These are phyloP conservation scores for Arbutus unedo DNA, from an alignment of 148 eudicot genomes.

Conservation along the genomic window DNA sequence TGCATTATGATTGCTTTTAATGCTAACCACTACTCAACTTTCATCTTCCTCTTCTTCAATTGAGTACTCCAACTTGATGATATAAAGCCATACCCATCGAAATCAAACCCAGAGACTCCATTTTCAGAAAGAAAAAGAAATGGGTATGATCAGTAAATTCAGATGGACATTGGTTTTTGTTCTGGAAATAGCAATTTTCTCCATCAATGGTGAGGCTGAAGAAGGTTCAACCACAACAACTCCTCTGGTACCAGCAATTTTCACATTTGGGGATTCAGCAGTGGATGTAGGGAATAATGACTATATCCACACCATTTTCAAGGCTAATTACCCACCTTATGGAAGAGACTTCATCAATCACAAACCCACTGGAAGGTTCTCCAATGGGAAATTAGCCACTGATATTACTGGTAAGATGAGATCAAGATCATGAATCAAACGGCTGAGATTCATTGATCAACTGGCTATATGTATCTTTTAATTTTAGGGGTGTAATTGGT, in stretches of 20 bases:
- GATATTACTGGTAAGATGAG: constrained; percentile 71
- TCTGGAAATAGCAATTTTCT: constrained; percentile 20
- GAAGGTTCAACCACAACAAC: constrained; percentile 9
- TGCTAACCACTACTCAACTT: not conserved
- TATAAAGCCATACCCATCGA: not conserved
- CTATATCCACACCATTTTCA: constrained; percentile 65
- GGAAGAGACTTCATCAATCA: constrained; percentile 74
- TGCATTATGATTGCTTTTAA: not conserved
- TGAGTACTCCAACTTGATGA: not conserved
- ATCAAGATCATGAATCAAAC: constrained; percentile 38
- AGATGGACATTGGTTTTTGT: constrained; percentile 17
- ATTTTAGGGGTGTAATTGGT: no score
- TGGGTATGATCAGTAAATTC: constrained; percentile 18
- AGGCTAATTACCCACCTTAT: constrained; percentile 93
- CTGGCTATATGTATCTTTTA: no score
- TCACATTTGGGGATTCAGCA: constrained; percentile 80
- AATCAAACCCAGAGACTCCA: not conserved
- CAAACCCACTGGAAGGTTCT: constrained; percentile 85
- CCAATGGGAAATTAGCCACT: constrained; percentile 94
- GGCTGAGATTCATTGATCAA: constrained; percentile 62
- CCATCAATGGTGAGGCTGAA: constrained; percentile 42
- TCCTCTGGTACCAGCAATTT: constrained; percentile 72
- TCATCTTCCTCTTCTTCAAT: not conserved
- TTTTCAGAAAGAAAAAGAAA: not conserved
- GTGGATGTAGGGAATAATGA: constrained; percentile 96